Base-by-base conservation (phyloP, 768 basidiomycete species). In the Nidularia sp. region DNA sequence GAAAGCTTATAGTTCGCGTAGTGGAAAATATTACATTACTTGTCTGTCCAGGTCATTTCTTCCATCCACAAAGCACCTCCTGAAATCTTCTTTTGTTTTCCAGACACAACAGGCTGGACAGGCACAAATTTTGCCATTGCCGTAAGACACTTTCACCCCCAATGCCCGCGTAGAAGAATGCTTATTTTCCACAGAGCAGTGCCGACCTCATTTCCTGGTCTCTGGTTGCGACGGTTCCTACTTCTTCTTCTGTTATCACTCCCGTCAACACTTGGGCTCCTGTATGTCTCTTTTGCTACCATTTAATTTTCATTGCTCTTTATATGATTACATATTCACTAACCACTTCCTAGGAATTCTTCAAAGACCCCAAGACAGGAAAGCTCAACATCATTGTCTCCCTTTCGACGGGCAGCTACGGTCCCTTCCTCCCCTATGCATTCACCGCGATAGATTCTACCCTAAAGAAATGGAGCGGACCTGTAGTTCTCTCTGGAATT, bases 211-310 rank as follows among this genome's bases (percentile, higher is more conserved):
- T 60, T 44, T 60, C 58, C 31, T 70, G 69, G 69, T 55, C 62
- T 8, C 55, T 64, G 5, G 51, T 65, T 8, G 59, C 66, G 5
- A 69, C 69, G 2, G 58, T 70, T 7, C 56, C 64, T 5, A 68
- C 67, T 2, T 31, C 60, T 15, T 66, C 67, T 3, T 65, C 62
- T 1, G 43, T 62, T 2, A 67, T 69, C 41, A 65, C 47, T 0
- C 67, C 67, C 4, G 48, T 66, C 32, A 70, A 70, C 46, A 70
- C 69, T 2, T 70, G 69, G 67, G 69, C 67, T 3, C 66, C 67
- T 9, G 66, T 67, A 22, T 41, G 61, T 39, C 18, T 45, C 8
- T 25, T 45, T n/a, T 29, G 9, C 32, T 18, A 18, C 18, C 18
- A 18, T 18, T 18, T 18, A 18, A 18, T 18, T 18, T 18, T 18